Evolutionary conservation across 73 alveolate genomes (phyloP).

Genomic region (Paramecium sonneborni): DNA sequence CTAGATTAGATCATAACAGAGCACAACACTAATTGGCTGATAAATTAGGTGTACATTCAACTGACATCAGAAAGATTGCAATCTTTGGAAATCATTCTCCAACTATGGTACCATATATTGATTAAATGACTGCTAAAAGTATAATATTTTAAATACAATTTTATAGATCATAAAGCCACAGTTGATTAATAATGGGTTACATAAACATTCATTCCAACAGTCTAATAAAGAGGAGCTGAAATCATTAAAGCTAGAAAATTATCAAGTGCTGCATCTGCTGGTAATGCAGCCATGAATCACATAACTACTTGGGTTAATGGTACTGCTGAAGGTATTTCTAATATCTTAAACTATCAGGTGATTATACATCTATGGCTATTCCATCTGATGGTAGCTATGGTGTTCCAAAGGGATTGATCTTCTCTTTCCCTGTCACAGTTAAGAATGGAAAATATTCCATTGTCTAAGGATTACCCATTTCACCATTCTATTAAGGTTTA

Average conservation of each 20-base stretch:
- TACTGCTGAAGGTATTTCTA: conserved; percentile 45
- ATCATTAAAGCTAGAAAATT: conserved; percentile 91
- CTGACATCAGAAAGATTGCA: conserved; percentile 82
- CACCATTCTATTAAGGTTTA: conserved; percentile 72
- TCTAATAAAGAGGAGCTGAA: conserved; percentile 98
- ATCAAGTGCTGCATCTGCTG: conserved; percentile 98
- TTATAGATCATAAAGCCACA: conserved; percentile 41
- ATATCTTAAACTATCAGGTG: conserved; percentile 48
- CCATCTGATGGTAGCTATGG: conserved; percentile 91
- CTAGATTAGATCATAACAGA: conserved; percentile 99
- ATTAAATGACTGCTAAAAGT: conserved; percentile 78
- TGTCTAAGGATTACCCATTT: conserved; percentile 80
- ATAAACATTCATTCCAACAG: conserved; percentile 91
- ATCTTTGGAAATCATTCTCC: conserved; percentile 99
- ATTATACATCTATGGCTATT: conserved; percentile 92
- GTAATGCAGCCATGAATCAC: conserved; percentile 97
- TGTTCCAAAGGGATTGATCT: conserved; percentile 87
- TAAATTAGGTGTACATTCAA: conserved; percentile 79
- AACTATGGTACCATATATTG: conserved; percentile 92
- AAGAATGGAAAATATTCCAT: conserved; percentile 76
- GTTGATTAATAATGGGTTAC: conserved; percentile 77
- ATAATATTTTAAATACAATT: background rate
- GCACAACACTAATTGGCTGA: conserved; percentile 91
- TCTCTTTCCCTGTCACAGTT: conserved; percentile 91
- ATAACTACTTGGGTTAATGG: conserved; percentile 98